Percentiles rank a stretch among this genome's conserved stretches.
These are phyloP conservation scores for Suillus cothurnatus DNA, from an alignment of 768 basidiomycete species.

Conservation along the genomic window DNA sequence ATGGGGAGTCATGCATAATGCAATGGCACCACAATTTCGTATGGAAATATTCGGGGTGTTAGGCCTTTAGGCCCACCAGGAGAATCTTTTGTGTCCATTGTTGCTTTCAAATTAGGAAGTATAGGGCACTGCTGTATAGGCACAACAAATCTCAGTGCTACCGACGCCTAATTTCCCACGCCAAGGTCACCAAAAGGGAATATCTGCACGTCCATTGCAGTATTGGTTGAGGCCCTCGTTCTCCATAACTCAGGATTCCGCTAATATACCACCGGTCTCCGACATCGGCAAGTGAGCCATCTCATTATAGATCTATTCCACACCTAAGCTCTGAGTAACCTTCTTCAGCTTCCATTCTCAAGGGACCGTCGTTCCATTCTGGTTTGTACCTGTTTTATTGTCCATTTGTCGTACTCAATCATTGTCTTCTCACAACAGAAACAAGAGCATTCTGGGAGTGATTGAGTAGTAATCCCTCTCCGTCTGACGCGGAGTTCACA, in stretches of 20 bases:
- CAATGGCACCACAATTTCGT: neutral
- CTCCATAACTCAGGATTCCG: neutral
- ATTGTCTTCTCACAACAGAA: neutral
- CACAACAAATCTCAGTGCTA: neutral
- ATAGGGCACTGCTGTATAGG: neutral
- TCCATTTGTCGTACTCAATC: neutral
- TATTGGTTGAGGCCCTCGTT: neutral
- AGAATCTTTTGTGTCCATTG: neutral
- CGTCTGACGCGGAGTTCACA: neutral
- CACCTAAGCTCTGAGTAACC: neutral
- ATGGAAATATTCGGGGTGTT: neutral
- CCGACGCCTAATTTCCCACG: neutral
- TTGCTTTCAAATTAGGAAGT: neutral
- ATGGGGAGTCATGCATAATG: neutral
- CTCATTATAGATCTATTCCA: neutral
- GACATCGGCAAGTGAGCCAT: neutral
- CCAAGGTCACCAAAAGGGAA: neutral
- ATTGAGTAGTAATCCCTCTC: neutral
- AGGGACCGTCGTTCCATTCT: neutral
- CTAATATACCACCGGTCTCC: neutral
- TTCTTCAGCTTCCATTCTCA: constrained; percentile 2
- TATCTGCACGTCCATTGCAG: neutral
- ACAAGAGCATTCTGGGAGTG: neutral
- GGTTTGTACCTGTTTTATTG: neutral
- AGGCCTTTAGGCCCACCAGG: neutral